Evolutionary conservation across 371 early-diverging fungal species (phyloP), one percentile per base, ranked within the genome.

Genomic region (Cokeromyces recurvatus): DNA sequence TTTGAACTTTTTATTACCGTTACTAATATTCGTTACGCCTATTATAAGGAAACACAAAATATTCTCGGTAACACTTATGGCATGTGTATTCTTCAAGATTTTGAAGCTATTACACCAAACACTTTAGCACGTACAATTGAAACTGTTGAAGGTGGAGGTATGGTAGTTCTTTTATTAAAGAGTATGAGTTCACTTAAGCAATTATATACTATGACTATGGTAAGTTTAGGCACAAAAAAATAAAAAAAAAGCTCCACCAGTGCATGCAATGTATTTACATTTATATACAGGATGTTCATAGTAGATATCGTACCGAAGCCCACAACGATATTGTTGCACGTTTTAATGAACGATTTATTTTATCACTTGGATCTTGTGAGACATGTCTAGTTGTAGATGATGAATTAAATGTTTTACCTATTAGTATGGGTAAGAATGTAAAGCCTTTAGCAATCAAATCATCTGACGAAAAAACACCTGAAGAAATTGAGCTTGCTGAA

Each of bases 111-210:
- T 49, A 98, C 98, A 15, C 99, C 99, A 44, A 99, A 99, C 68
- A 69, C 97, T 24, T 74, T 99, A 31, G 98, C 98, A 21, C 84
- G 95, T 39, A 95, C 98, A 1, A 87, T 99, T 41, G 99, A 99
- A 71, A 99, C 99, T 3, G 98, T 99, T 2, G 94, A 95, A 71
- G 99, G 99, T 32, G 99, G 99, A 40, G 99, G 99, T 37, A 78
- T 96, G 47, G 90, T 98, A 31, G 90, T 99, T 10, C 71, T 99
- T 36, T 69, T 98, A 50, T 76, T 97, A 41, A 91, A 91, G 64
- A 90, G 91, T 43, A 94, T 95, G 95, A 84, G 68, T 40, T 94
- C 94, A 20, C 72, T 98, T 45, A 95, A 94, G 61, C 96, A 97
- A 68, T 79, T 98, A 24, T 97, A 97, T 67, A 92, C 95, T 32